Percentiles rank a stretch among this genome's conserved stretches.
phyloP scores from a whole-genome alignment of 306 rosid species.

The Sesbania bispinosa region DNA sequence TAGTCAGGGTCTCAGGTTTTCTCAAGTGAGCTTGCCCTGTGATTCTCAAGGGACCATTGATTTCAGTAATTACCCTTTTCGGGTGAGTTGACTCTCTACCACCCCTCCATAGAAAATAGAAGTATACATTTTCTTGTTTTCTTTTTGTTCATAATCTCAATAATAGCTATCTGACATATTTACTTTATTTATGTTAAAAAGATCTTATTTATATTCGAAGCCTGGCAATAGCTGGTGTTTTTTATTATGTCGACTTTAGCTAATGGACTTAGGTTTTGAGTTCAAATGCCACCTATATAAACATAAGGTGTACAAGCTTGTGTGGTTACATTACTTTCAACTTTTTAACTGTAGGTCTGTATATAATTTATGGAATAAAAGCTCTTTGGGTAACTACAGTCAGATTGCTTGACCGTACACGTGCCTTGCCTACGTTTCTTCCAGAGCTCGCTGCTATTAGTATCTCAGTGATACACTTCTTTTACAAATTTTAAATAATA shows the following conservation, averaged over 20 bases:
- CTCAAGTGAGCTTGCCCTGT: constrained; percentile 90
- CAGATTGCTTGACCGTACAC: background rate
- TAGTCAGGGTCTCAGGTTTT: constrained; percentile 59
- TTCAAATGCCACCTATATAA: background rate
- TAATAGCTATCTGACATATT: background rate
- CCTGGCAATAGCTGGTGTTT: background rate
- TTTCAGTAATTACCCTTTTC: constrained; percentile 82
- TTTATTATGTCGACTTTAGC: background rate
- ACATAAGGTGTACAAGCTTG: background rate
- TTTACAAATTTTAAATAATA: background rate
- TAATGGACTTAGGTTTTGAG: background rate
- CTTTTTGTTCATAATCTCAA: constrained; percentile 1
- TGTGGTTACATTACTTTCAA: background rate
- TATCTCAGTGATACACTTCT: background rate
- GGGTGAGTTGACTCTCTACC: constrained; percentile 54
- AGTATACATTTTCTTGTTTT: background rate
- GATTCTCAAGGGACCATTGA: constrained; percentile 84
- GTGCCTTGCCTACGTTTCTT: background rate
- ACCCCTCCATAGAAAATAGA: background rate
- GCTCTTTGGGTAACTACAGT: background rate
- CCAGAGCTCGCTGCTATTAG: background rate
- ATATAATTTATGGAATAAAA: background rate
- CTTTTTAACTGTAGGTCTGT: background rate
- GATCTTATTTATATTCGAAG: constrained; percentile 3
- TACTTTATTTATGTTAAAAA: constrained; percentile 17